These are phyloP conservation scores for Apiotrichum gamsii DNA, from an alignment of 1,284 basidiomycete genomes.

Conservation along the genomic window DNA sequence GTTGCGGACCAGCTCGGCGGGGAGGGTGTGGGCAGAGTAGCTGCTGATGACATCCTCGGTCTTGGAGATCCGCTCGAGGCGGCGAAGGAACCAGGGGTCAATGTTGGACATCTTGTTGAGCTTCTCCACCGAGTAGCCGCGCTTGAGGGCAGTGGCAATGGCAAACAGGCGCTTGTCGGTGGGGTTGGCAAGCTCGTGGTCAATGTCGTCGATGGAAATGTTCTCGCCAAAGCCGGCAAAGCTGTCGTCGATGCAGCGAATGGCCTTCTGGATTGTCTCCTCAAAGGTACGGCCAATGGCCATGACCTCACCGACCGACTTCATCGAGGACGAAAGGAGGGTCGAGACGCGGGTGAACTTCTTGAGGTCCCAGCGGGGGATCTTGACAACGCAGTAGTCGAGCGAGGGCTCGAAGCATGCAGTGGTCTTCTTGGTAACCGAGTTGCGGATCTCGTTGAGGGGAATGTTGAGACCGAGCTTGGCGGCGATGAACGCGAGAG, in stretches of 20 bases:
- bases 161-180: slow-evolving; percentile 91
- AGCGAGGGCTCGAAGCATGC: slow-evolving; percentile 98
- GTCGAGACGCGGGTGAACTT: slow-evolving; percentile 92
- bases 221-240: slow-evolving; percentile 79
- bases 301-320: slow-evolving; percentile 99
- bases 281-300: slow-evolving; percentile 96
- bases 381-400: slow-evolving; percentile 97
- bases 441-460: slow-evolving; percentile 95
- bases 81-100: slow-evolving; percentile 95
- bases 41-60: slow-evolving; percentile 67
- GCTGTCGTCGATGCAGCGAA: slow-evolving; percentile 89
- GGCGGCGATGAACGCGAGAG: slow-evolving; percentile 95
- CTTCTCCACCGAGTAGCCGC: slow-evolving; percentile 89
- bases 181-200: slow-evolving; percentile 59
- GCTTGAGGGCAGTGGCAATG: slow-evolving; percentile 91
- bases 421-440: slow-evolving; percentile 89
- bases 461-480: slow-evolving; percentile 96
- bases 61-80: slow-evolving; percentile 71
- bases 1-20: slow-evolving; percentile 62
- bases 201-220: slow-evolving; percentile 69
- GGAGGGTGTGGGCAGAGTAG: slow-evolving; percentile 64
- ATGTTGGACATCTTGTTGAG: slow-evolving; percentile 96
- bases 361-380: slow-evolving; percentile 97
- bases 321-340: slow-evolving; percentile 88
- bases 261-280: slow-evolving; percentile 97